These are phyloP conservation scores for Candida boidinii DNA, from an alignment of 805 yeast genomes.

Conservation along the genomic window DNA sequence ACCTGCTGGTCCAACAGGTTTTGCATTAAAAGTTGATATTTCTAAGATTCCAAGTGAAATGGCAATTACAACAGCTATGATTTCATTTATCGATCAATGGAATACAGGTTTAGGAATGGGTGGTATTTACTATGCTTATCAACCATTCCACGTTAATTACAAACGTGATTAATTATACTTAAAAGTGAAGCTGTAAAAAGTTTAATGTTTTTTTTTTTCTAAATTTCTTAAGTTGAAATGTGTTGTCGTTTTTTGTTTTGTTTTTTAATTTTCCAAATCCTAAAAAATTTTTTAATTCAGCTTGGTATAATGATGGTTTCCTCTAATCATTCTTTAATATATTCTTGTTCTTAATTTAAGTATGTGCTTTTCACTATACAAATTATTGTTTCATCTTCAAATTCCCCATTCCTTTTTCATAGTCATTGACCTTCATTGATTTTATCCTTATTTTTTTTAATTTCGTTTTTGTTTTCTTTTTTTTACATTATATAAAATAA, in stretches of 20 bases:
- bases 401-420: too few species aligned
- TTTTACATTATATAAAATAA: too few species aligned
- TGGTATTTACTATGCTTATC: slow-evolving; percentile 53
- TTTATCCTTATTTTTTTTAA: too few species aligned
- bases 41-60: slow-evolving; percentile 46
- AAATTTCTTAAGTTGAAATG: background rate
- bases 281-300: background rate
- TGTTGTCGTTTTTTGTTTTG: background rate
- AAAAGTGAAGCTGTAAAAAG: background rate
- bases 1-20: slow-evolving; percentile 46
- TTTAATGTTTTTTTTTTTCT: background rate
- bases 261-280: background rate
- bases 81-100: slow-evolving; percentile 62
- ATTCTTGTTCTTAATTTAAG: too few species aligned
- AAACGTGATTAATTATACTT: slow-evolving; percentile 38
- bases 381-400: too few species aligned
- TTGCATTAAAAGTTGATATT: slow-evolving; percentile 47
- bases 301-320: too few species aligned
- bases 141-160: slow-evolving; percentile 43
- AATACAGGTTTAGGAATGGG: slow-evolving; percentile 52
- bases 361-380: too few species aligned
- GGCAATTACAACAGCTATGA: slow-evolving; percentile 51
- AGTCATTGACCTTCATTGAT: too few species aligned
- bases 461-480: too few species aligned
- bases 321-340: too few species aligned